phyloP scores from a whole-genome alignment of 23 red algal species.

The Gracilaria gracilis region DNA sequence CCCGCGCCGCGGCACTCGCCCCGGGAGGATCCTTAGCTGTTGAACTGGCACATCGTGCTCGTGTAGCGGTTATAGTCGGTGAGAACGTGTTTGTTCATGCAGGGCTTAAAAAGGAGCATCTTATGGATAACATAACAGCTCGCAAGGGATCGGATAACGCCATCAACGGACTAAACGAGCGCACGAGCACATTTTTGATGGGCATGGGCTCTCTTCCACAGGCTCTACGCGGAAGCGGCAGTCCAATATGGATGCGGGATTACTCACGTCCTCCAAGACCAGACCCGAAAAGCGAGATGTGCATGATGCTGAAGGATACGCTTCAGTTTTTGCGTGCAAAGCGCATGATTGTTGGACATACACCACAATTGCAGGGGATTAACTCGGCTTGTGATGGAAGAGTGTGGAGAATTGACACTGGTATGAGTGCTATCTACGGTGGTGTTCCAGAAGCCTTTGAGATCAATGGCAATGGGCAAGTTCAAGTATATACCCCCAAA shows the following conservation, averaged over 20 bases:
- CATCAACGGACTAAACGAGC: slow-evolving; percentile 61
- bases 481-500: slow-evolving; percentile 63
- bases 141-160: slow-evolving; percentile 12
- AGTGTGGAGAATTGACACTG: slow-evolving; percentile 99
- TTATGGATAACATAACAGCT: slow-evolving; percentile 47
- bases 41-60: slow-evolving; percentile 72
- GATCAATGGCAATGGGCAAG: slow-evolving; percentile 60
- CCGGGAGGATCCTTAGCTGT: slow-evolving; percentile 70
- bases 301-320: slow-evolving; percentile 74
- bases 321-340: slow-evolving; percentile 78
- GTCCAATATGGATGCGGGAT: slow-evolving; percentile 94
- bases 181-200: slow-evolving; percentile 59
- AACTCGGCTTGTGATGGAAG: slow-evolving; percentile 90
- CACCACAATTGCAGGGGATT: slow-evolving; percentile 82
- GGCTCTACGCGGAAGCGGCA: slow-evolving; percentile 75
- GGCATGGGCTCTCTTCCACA: slow-evolving; percentile 78
- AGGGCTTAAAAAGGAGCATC: slow-evolving; percentile 82
- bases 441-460: slow-evolving; percentile 93
- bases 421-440: slow-evolving; percentile 92
- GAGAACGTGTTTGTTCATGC: slow-evolving; percentile 98
- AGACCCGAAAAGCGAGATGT: slow-evolving; percentile 44
- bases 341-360: slow-evolving; percentile 98
- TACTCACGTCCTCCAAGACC: slow-evolving; percentile 78
- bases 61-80: slow-evolving; percentile 78
- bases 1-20: slow-evolving; percentile 49